These are phyloP conservation scores for Podospora didyma DNA, from an alignment of 495 filamentous ascomycete species.

Conservation along the genomic window DNA sequence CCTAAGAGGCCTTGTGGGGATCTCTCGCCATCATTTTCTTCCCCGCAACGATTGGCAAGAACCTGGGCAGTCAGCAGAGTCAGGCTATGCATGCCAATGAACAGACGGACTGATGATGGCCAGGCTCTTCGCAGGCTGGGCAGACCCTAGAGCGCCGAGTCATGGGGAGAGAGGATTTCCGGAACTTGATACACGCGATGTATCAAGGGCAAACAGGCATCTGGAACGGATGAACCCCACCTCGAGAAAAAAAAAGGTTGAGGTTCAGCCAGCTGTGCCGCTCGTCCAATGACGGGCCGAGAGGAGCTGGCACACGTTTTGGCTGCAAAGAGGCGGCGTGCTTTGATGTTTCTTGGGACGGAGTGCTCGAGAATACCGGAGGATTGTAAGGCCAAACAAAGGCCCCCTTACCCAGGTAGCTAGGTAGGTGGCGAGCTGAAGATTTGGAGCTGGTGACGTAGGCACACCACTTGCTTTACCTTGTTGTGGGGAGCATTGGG, in stretches of 20 bases:
- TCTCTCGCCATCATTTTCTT: background rate
- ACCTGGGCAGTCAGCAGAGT: constrained; percentile 2
- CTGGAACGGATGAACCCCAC: constrained; percentile 2
- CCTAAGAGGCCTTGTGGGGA: background rate
- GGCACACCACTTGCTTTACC: too few species aligned
- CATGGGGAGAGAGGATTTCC: constrained; percentile 16
- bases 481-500: too few species aligned
- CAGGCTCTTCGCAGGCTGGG: background rate
- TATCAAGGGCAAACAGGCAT: constrained; percentile 12
- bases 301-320: background rate
- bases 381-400: background rate
- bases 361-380: background rate
- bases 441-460: too few species aligned
- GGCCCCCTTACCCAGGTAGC: background rate
- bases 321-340: background rate
- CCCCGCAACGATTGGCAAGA: background rate
- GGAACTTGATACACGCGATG: constrained; percentile 17
- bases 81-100: constrained; percentile 1
- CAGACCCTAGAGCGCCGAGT: background rate
- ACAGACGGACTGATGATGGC: background rate
- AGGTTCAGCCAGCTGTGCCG: background rate
- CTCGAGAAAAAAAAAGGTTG: background rate
- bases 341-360: background rate
- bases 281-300: background rate
- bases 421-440: background rate